phyloP scores from a whole-genome alignment of 2,329 filamentous ascomycete species.

The Sporothrix sp. region DNA sequence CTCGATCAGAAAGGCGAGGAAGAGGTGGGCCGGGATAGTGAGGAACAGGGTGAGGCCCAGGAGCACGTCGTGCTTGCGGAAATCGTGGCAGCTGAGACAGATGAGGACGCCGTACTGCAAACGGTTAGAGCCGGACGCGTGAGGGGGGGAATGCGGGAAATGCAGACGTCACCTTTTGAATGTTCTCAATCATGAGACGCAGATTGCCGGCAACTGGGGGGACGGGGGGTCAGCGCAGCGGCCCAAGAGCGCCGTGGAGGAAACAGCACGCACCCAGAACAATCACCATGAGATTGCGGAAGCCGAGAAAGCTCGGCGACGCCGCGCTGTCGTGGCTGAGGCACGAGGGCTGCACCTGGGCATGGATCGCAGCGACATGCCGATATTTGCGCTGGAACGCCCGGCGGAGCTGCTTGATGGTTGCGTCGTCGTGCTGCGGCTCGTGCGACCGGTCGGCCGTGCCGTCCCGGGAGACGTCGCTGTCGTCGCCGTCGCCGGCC shows the following conservation, averaged over 20 bases:
- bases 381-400: slow-evolving; percentile 62
- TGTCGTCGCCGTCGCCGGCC: not conserved
- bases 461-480: not conserved
- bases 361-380: slow-evolving; percentile 83
- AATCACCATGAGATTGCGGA: slow-evolving; percentile 92
- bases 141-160: slow-evolving; percentile 4
- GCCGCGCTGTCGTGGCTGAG: slow-evolving; percentile 71
- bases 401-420: slow-evolving; percentile 24
- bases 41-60: slow-evolving; percentile 73
- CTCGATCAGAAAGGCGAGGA: slow-evolving; percentile 86
- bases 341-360: slow-evolving; percentile 60
- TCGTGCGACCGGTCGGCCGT: not conserved
- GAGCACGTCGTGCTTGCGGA: slow-evolving; percentile 64
- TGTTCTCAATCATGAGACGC: slow-evolving; percentile 91
- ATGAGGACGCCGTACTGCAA: slow-evolving; percentile 84
- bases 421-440: slow-evolving; percentile 18
- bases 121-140: slow-evolving; percentile 9
- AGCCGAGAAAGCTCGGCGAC: slow-evolving; percentile 80
- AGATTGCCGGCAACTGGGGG: slow-evolving; percentile 76
- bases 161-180: slow-evolving; percentile 59
- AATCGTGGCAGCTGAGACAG: slow-evolving; percentile 82
- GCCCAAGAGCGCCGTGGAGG: not conserved
- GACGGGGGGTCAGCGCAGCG: not conserved
- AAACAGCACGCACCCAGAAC: slow-evolving; percentile 56
- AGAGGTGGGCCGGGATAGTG: slow-evolving; percentile 80